These are phyloP conservation scores for Zopfia rhizophila DNA, from an alignment of 2,329 filamentous ascomycete genomes.

Conservation along the genomic window DNA sequence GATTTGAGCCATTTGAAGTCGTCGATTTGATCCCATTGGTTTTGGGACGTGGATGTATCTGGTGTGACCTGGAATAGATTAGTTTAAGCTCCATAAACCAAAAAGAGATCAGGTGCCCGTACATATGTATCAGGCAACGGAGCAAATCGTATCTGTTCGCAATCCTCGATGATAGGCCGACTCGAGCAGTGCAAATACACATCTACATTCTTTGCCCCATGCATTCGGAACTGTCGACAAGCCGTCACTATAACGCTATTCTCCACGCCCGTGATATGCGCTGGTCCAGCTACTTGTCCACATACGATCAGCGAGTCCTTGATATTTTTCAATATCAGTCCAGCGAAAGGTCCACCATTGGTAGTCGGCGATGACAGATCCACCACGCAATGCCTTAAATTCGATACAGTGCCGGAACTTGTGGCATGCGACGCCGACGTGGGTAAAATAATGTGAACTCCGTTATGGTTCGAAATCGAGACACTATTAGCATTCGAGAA, in stretches of 20 bases:
- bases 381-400: constrained; percentile 76
- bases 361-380: constrained; percentile 77
- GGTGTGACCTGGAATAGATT: constrained; percentile 32
- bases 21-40: constrained; percentile 90
- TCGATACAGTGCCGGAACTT: constrained; percentile 76
- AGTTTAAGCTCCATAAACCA: constrained; percentile 1
- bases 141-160: constrained; percentile 79
- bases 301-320: constrained; percentile 77
- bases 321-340: constrained; percentile 75
- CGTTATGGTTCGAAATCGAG: constrained; percentile 72
- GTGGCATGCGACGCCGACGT: constrained; percentile 75
- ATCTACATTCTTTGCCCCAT: constrained; percentile 82
- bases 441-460: constrained; percentile 81
- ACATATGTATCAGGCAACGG: constrained; percentile 77
- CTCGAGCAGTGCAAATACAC: constrained; percentile 85
- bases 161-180: constrained; percentile 94
- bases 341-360: constrained; percentile 68
- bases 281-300: constrained; percentile 80
- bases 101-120: constrained; percentile 49
- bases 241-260: constrained; percentile 77
- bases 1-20: constrained; percentile 98
- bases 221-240: constrained; percentile 91
- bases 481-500: constrained; percentile 67
- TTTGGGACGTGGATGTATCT: constrained; percentile 50
- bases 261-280: constrained; percentile 80